Conservation (phyloP, 2,329 filamentous ascomycete species). For the Eurotiales sp. region DNA sequence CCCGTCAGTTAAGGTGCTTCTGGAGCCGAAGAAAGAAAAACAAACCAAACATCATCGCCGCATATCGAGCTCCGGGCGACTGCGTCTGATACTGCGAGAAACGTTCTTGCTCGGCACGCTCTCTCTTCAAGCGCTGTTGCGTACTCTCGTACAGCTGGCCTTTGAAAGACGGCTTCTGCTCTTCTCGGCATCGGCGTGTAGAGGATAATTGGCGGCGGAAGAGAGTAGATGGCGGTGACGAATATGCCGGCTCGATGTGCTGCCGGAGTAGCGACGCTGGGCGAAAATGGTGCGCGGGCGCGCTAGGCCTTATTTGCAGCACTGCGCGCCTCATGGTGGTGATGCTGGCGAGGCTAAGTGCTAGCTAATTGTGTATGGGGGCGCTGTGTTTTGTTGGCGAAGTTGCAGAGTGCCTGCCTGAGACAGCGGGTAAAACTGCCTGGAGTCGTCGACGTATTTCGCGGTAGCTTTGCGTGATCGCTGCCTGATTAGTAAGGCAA, state of each 20-base stretch:
- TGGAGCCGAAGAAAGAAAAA: no score
- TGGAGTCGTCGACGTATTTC: no score
- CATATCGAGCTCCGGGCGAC: constrained; percentile 35
- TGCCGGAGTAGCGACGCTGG: background rate
- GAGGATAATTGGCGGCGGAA: constrained; percentile 5
- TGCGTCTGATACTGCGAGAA: constrained; percentile 45
- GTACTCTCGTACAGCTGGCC: constrained; percentile 62
- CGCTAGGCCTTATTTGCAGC: constrained; percentile 5
- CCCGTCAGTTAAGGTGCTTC: constrained; percentile 14
- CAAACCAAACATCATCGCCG: constrained; percentile 36
- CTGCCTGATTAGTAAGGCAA: no score
- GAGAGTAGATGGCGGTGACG: background rate
- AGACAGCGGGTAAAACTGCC: no score
- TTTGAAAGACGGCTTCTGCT: constrained; percentile 50
- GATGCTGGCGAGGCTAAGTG: no score
- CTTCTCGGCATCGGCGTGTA: constrained; percentile 8
- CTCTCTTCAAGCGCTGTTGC: constrained; percentile 54
- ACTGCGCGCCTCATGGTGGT: constrained; percentile 8
- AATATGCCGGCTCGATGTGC: background rate
- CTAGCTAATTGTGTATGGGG: no score
- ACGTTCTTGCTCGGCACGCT: constrained; percentile 54
- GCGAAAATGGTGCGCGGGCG: background rate
- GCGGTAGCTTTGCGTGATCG: no score
- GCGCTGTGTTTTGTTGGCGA: no score
- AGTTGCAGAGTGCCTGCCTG: no score